Conservation (phyloP, 345 rosid genomes). For the Eucalyptus viminalis region DNA sequence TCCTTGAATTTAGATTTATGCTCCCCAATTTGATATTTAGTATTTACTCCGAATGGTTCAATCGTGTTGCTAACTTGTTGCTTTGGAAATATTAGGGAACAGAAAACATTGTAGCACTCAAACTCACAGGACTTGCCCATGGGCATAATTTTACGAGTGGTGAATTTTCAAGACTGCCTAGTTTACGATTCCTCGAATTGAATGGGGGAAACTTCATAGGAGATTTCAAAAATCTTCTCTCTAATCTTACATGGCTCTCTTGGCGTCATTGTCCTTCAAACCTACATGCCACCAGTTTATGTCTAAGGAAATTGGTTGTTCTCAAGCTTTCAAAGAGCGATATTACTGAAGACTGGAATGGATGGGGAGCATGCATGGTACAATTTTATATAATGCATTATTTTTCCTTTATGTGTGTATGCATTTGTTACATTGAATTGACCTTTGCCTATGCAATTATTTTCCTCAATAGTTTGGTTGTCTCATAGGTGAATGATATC, state of each 20-base stretch:
- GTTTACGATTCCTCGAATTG: background rate
- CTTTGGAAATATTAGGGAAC: background rate
- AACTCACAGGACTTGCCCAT: background rate
- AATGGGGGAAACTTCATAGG: background rate
- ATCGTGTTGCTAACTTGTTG: background rate
- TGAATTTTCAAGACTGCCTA: background rate
- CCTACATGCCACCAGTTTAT: background rate
- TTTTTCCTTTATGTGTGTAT: no score
- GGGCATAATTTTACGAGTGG: background rate
- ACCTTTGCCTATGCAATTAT: background rate
- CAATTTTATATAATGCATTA: no score
- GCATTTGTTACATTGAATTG: background rate
- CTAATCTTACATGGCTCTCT: background rate
- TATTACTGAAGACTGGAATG: background rate
- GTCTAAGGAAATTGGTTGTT: background rate
- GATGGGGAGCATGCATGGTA: no score
- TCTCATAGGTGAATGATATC: background rate
- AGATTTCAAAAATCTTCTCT: background rate
- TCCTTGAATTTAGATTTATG: background rate
- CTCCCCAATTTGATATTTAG: background rate
- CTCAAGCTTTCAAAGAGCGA: background rate
- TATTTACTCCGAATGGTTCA: fast-evolving
- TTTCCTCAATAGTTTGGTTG: background rate
- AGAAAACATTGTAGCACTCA: background rate
- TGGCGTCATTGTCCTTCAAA: background rate